Base-by-base conservation (phyloP, 805 yeast species). In the Wickerhamiella domercqiae region DNA sequence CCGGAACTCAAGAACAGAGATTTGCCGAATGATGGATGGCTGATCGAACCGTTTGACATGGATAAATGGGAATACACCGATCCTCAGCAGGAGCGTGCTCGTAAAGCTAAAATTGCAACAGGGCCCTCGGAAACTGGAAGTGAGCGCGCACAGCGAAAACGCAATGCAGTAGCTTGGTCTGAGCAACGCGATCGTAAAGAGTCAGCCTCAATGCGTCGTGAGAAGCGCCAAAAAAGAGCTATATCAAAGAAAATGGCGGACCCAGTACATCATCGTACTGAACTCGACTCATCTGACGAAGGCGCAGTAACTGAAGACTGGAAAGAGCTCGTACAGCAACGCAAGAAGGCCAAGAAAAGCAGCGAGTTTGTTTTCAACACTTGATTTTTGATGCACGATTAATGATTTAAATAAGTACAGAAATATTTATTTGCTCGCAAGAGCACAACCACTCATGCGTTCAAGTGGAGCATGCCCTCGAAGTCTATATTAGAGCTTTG, bases 21-120 rank as follows among this genome's bases (percentile, higher is more conserved):
- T 2, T 59, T 74, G 49, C 80, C 84, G 0, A 71, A 67, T 22
- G 75, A 73, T 43, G 96, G 95, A 1, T 82, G 86, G 83, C 57
- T 81, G 25, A 67, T 75, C 2, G 66, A 60, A 21, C 61, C 62
- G 2, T 63, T 84, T 15, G 77, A 81, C 47, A 68, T 81, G 72
- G 82, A 78, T 44, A 16, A 15, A 5, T 82, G 70, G 53, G 60
- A 66, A 7, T 87, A 80, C 51, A 59, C 62, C 9, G 87, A 87
- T 51, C 55, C 62, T 17, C 66, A 63, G 37, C 73, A 73, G 51
- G 96, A 87, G 49, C 59, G 56, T 31, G 56, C 66, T 3, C 68
- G 96, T 46, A 41, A 71, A 19, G 72, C 66, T 25, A 79, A 71
- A 42, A 49, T 77, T 43, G 21, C 13, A 15, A 17, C 19, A 6